Evolutionary conservation across 1,284 basidiomycete genomes (phyloP), one percentile per base, ranked within the genome.

Genomic region (Ceratobasidium sp.): DNA sequence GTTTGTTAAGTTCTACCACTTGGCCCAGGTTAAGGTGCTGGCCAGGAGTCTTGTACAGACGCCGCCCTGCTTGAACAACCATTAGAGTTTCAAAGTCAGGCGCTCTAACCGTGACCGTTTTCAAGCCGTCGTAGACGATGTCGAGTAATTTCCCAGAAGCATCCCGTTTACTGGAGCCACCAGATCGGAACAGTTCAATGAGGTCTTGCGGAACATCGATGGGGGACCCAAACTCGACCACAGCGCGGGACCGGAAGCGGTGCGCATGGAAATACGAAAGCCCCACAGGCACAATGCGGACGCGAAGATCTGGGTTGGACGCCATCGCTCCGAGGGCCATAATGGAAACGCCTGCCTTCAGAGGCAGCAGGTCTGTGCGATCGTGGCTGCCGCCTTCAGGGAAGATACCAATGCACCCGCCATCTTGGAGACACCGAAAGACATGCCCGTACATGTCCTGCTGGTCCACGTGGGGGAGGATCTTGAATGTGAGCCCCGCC

Each of bases 291-390:
- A 98, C 94, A 76, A 98, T 94, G 82, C 94, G 94, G 79, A 98
- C 95, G 78, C 90, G 89, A 66, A 95, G 86, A 66, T 85, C 88
- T n/a, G 95, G 90, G 81, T 98, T 89, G 76, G 92, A 91, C 2
- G 94, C 93, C 94, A 98, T 96, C 0, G 96, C 96, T 43, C 96
- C 96, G 4, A 98, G 87, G n/a, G 96, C 95, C 96, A 98, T 98
- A 78, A 98, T 88, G 0, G 95, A 93, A 61, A 98, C 95, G 4
- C 96, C 96, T 24, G 96, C 96, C 83, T 98, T 98, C 59, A 98
- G 86, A 0, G 96, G 96, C 46, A 98, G 87, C 72, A 98, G 88
- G 81, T 98, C 96, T 19, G 94, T 96, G 49, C 96, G 91, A 83
- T 98, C 96, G 82, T 98, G 96, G 74, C 96, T 98, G 74, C 96